Evolutionary conservation across 163 green algal species (phyloP), one percentile per base, ranked within the genome.

Genomic region (Volvox carteri): DNA sequence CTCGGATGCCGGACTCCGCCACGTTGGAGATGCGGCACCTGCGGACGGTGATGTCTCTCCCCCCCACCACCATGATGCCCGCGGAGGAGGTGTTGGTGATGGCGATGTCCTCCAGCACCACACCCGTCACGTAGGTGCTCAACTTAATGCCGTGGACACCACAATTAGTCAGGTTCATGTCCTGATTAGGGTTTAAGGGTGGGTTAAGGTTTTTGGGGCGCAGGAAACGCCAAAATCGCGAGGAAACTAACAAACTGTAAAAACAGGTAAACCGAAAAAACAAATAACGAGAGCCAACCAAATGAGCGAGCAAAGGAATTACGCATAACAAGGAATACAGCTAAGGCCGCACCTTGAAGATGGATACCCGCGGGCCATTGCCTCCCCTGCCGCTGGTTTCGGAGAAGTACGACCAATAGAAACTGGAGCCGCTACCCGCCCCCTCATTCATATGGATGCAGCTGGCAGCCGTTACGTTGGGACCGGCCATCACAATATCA

Each of bases 61-160:
- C 85, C 42, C 85, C 85, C n/a, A 68, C 52, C 74, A 90, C 42
- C 42, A 65, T 79, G 28, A 90, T 46, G 0, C 85, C 85, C 42
- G 74, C 35, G 30, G 18, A 48, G 9, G 44, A 42, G 8, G 68
- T 18, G 23, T 39, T 60, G 35, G 35, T 75, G 48, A 88, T 83
- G 67, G 30, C 60, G 35, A 88, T 58, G 37, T 33, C 23, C 30
- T 80, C 74, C 30, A 90, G 6, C 18, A 85, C 30, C 41, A 90
- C 85, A 16, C 52, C 42, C 18, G 21, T 44, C 41, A 85, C 85
- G 42, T 74, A 90, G 42, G 85, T 90, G n/a, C 54, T 79, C 23
- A 90, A 30, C 42, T 90, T 90, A 74, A 90, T 70, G 85, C 84
- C 84, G 52, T 89, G 74, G 0, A 19, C 30, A 23, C 56, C 70